phyloP scores from a whole-genome alignment of 2,329 filamentous ascomycete species.

The Fusarium solani-melongenae region DNA sequence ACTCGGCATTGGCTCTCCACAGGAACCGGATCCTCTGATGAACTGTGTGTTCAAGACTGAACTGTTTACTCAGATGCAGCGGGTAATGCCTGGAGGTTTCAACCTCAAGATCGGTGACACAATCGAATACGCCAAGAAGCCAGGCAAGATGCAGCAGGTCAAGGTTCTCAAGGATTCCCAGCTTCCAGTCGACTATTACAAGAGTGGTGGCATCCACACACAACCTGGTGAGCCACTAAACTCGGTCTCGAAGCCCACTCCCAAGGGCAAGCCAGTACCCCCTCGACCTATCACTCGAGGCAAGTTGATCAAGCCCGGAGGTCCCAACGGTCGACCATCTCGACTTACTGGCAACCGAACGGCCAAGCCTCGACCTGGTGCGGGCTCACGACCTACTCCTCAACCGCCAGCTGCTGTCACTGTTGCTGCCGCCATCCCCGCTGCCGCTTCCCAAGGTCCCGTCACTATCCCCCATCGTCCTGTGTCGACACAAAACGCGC shows the following conservation, averaged over 20 bases:
- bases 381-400: conserved; percentile 47
- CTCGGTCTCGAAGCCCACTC: conserved; percentile 85
- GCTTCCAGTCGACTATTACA: conserved; percentile 84
- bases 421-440: conserved; percentile 40
- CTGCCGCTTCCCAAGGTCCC: conserved; percentile 39
- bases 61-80: conserved; percentile 91
- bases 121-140: conserved; percentile 98
- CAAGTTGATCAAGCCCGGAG: conserved; percentile 90
- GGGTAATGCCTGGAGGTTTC: conserved; percentile 81
- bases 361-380: conserved; percentile 56
- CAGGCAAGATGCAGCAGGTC: conserved; percentile 87
- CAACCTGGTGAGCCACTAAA: conserved; percentile 84
- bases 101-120: conserved; percentile 84
- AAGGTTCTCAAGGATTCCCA: conserved; percentile 91
- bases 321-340: conserved; percentile 83
- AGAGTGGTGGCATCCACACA: conserved; percentile 91
- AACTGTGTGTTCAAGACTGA: conserved; percentile 97
- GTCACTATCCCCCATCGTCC: conserved; percentile 18
- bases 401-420: conserved; percentile 48
- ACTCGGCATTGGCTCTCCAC: conserved; percentile 86
- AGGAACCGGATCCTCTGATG: conserved; percentile 92
- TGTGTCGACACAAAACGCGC: conserved; percentile 2
- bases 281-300: conserved; percentile 92
- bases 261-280: conserved; percentile 86
- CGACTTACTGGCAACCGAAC: conserved; percentile 68